These are phyloP conservation scores for Marasmius fiardii DNA, from an alignment of 1,284 basidiomycete genomes.

Conservation along the genomic window DNA sequence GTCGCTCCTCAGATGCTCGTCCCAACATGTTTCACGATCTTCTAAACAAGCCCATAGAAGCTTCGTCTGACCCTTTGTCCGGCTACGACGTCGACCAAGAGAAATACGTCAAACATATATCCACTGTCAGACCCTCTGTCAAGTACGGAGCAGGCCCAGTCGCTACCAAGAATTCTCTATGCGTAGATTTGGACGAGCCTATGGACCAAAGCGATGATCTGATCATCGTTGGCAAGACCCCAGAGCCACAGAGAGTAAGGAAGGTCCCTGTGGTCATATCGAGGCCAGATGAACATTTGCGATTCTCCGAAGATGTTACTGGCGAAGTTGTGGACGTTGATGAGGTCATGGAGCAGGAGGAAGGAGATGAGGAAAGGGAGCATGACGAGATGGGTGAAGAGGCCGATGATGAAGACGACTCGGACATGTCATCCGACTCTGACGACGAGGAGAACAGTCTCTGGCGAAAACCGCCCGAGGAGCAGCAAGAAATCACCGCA, in stretches of 20 bases:
- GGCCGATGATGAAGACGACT: constrained; percentile 46
- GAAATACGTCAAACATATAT: constrained; percentile 54
- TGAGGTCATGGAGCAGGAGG: constrained; percentile 13
- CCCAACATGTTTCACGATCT: constrained; percentile 39
- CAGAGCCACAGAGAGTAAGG: constrained; percentile 28
- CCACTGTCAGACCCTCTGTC: constrained; percentile 31
- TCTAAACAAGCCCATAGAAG: constrained; percentile 32
- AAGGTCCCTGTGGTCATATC: not conserved
- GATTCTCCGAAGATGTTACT: not conserved
- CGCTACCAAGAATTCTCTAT: not conserved
- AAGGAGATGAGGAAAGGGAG: constrained; percentile 41
- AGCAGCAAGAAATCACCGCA: constrained; percentile 69
- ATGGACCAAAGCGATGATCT: constrained; percentile 52
- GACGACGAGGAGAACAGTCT: constrained; percentile 61
- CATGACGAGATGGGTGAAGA: constrained; percentile 9
- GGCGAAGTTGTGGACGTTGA: not conserved
- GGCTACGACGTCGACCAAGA: constrained; percentile 31
- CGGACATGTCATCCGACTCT: constrained; percentile 32
- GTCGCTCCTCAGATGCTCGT: constrained; percentile 57
- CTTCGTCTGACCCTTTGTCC: constrained; percentile 34
- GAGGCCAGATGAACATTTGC: not conserved
- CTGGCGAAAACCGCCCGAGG: constrained; percentile 56
- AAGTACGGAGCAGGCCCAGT: constrained; percentile 1
- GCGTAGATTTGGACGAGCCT: constrained; percentile 44
- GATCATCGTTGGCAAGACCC: constrained; percentile 24